Percentiles rank a stretch among this genome's conserved stretches.
Evolutionary conservation across 1,284 basidiomycete species (phyloP).

Genomic region (Ceratorhiza oryzae-sativae): DNA sequence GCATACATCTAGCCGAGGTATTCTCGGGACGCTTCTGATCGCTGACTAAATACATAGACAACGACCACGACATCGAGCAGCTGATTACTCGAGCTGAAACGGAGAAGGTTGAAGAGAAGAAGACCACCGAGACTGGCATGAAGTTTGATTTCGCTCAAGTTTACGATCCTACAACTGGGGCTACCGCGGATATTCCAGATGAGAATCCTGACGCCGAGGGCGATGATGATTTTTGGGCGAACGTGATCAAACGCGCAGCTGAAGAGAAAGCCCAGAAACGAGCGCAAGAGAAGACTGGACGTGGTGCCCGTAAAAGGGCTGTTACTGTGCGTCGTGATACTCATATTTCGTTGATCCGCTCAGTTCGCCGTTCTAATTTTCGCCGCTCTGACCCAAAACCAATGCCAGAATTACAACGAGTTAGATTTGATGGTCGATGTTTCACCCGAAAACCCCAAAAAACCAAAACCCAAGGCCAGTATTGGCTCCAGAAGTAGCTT

Average conservation of each 20-base stretch:
- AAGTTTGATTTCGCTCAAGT: constrained; percentile 86
- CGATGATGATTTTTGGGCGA: constrained; percentile 77
- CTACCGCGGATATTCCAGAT: constrained; percentile 69
- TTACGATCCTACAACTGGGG: constrained; percentile 80
- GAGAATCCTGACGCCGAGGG: constrained; percentile 54
- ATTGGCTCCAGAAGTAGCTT: background rate
- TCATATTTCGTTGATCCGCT: background rate
- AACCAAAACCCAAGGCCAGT: background rate
- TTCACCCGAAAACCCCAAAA: constrained; percentile 23
- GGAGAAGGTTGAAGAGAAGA: constrained; percentile 63
- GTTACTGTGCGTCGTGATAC: constrained; percentile 45
- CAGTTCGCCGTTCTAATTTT: background rate
- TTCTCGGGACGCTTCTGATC: too few relatives aligned
- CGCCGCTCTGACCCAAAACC: constrained; percentile 11
- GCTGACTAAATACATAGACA: constrained; percentile 61
- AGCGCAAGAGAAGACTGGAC: constrained; percentile 64
- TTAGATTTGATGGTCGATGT: constrained; percentile 14
- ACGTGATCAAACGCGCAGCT: constrained; percentile 48
- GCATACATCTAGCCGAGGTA: constrained; percentile 49
- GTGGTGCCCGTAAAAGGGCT: constrained; percentile 73
- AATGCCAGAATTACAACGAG: constrained; percentile 26
- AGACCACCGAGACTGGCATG: constrained; percentile 48
- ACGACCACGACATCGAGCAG: constrained; percentile 78
- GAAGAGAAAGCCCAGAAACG: constrained; percentile 52
- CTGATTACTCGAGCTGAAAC: constrained; percentile 84